These are phyloP conservation scores for Gilbertella persicaria DNA, from an alignment of 371 early-diverging fungal genomes.

Conservation along the genomic window DNA sequence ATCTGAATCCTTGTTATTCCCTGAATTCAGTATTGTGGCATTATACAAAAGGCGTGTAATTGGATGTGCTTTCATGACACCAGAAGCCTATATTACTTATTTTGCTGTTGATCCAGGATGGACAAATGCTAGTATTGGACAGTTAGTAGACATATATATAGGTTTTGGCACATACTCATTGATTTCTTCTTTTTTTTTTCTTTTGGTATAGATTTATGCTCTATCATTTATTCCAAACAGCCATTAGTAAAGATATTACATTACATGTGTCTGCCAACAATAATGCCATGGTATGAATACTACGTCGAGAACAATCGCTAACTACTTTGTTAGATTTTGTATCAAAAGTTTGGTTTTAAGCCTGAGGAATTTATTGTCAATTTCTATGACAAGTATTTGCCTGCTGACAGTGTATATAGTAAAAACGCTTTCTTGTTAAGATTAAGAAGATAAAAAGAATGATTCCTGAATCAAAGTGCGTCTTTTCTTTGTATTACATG, in stretches of 20 bases:
- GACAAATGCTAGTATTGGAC: conserved; percentile 83
- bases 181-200: background rate
- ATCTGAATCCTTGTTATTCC: conserved; percentile 80
- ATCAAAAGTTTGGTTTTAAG: conserved; percentile 95
- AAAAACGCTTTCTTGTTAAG: conserved; percentile 91
- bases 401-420: conserved; percentile 71
- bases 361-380: conserved; percentile 89
- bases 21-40: conserved; percentile 88
- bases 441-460: conserved; percentile 62
- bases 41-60: conserved; percentile 78
- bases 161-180: background rate
- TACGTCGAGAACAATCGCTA: too few species aligned
- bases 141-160: too few species aligned
- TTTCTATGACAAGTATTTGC: conserved; percentile 93
- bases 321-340: conserved; percentile 76
- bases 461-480: too few species aligned
- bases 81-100: conserved; percentile 91
- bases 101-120: conserved; percentile 87
- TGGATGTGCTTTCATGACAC: conserved; percentile 94
- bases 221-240: conserved; percentile 78
- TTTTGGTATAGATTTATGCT: conserved; percentile 70
- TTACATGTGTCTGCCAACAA: conserved; percentile 95
- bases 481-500: too few species aligned
- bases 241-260: conserved; percentile 80
- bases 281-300: conserved; percentile 77